Conservation (phyloP, 805 yeast species). For the Wickerhamiella lipophila region DNA sequence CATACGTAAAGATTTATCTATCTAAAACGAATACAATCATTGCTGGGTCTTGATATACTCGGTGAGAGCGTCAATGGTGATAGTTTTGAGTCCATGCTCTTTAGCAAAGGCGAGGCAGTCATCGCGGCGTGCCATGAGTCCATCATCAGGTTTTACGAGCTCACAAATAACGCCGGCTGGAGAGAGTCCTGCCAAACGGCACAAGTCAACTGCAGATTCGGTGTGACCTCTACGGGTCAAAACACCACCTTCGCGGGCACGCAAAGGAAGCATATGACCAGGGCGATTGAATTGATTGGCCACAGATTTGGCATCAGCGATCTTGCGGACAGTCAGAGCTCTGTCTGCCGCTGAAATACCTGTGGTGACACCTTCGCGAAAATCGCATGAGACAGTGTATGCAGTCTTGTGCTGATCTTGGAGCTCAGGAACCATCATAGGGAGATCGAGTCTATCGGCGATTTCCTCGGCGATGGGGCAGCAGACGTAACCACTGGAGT, state of each 20-base stretch:
- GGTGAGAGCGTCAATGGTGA: constrained; percentile 65
- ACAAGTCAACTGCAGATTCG: constrained; percentile 88
- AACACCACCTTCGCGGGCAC: constrained; percentile 81
- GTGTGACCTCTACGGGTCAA: constrained; percentile 85
- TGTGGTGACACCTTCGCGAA: constrained; percentile 79
- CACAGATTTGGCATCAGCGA: constrained; percentile 48
- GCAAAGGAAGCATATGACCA: constrained; percentile 85
- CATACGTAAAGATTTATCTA: neutral
- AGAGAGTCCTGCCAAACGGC: constrained; percentile 58
- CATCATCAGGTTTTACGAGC: constrained; percentile 83
- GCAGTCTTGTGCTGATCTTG: constrained; percentile 93
- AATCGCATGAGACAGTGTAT: constrained; percentile 86
- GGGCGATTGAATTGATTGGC: constrained; percentile 72
- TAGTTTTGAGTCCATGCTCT: constrained; percentile 49
- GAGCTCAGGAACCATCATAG: constrained; percentile 52
- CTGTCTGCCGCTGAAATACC: constrained; percentile 95
- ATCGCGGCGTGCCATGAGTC: constrained; percentile 85
- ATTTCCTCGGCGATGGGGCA: constrained; percentile 67
- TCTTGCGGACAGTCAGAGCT: constrained; percentile 59
- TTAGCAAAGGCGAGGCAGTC: constrained; percentile 67
- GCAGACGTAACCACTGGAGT: constrained; percentile 74
- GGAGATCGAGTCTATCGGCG: constrained; percentile 72
- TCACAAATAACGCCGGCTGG: constrained; percentile 93
- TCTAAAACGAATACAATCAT: neutral
- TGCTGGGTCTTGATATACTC: constrained; percentile 32